Percentiles rank a stretch among this genome's conserved stretches.
phyloP scores from a whole-genome alignment of 352 stramenopile genomes.

The Globisporangium polare region DNA sequence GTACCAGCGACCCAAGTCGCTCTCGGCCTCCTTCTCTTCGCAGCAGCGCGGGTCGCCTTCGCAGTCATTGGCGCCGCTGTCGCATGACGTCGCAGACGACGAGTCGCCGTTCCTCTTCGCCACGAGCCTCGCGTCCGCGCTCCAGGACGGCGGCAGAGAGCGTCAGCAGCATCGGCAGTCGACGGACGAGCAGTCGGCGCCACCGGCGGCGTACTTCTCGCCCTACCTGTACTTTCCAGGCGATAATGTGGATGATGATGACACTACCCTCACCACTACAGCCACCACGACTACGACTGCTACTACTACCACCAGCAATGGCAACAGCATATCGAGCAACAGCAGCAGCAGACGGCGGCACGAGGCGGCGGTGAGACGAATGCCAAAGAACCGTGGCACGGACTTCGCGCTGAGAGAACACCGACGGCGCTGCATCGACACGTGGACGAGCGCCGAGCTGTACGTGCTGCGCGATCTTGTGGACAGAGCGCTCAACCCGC shows the following conservation, averaged over 20 bases:
- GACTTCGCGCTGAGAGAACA: slow-evolving; percentile 17
- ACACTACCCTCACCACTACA: not conserved
- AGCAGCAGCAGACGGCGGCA: not conserved
- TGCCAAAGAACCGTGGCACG: slow-evolving; percentile 13
- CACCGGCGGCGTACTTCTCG: slow-evolving; percentile 10
- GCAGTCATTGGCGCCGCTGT: not conserved
- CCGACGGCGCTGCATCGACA: slow-evolving; percentile 38
- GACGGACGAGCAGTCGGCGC: not conserved
- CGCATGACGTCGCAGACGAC: not conserved
- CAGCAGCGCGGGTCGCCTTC: not conserved
- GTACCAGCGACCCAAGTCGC: not conserved
- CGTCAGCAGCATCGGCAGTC: not conserved
- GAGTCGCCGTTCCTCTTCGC: slow-evolving; percentile 14
- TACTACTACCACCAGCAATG: not conserved
- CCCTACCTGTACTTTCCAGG: slow-evolving; percentile 17
- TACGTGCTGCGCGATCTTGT: slow-evolving; percentile 54
- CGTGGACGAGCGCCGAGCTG: slow-evolving; percentile 54
- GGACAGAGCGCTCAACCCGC: slow-evolving; percentile 31
- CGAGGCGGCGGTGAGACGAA: not conserved
- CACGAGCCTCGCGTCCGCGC: slow-evolving; percentile 11
- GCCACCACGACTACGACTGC: not conserved
- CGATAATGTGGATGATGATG: not conserved
- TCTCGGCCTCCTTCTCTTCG: not conserved
- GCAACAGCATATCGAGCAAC: slow-evolving; percentile 1
- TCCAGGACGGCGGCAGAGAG: not conserved